Conservation (phyloP, 257 asterid species). For the Solanum ossicruentum region DNA sequence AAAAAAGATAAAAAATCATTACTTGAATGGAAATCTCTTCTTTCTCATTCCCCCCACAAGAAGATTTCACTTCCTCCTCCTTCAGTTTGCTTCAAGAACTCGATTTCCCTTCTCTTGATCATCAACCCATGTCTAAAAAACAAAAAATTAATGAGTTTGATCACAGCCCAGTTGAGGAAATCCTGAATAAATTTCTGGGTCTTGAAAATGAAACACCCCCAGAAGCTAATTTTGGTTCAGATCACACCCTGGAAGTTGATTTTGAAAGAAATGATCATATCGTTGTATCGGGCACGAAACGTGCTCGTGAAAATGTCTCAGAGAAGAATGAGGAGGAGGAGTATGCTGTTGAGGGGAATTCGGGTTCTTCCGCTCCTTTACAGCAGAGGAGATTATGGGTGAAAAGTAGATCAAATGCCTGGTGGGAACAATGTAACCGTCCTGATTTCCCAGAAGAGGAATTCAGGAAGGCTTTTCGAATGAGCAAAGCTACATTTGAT, state of each 20-base stretch:
- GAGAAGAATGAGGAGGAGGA: background rate
- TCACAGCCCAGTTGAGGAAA: slow-evolving; percentile 12
- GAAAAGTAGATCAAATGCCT: slow-evolving; percentile 59
- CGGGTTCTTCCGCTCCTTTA: background rate
- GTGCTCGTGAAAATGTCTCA: background rate
- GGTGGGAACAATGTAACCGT: slow-evolving; percentile 76
- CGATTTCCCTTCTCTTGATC: background rate
- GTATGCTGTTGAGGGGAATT: background rate
- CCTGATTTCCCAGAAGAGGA: slow-evolving; percentile 64
- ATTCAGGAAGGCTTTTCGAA: slow-evolving; percentile 48
- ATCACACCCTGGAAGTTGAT: background rate
- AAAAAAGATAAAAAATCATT: background rate
- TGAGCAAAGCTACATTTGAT: slow-evolving; percentile 63
- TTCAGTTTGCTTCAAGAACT: slow-evolving; percentile 15
- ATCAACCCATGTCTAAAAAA: slow-evolving; percentile 1
- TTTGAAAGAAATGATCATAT: background rate
- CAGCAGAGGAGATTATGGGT: slow-evolving; percentile 66
- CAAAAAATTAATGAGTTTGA: background rate
- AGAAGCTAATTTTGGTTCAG: background rate
- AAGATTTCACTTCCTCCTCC: slow-evolving; percentile 5
- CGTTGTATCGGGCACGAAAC: background rate
- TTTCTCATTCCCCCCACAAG: slow-evolving; percentile 19
- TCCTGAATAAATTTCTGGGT: slow-evolving; percentile 2
- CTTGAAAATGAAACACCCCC: background rate
- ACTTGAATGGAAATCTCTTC: slow-evolving; percentile 40